These are phyloP conservation scores for Poa pratensis DNA, from an alignment of 176 grass and related monocot genomes.

Conservation along the genomic window DNA sequence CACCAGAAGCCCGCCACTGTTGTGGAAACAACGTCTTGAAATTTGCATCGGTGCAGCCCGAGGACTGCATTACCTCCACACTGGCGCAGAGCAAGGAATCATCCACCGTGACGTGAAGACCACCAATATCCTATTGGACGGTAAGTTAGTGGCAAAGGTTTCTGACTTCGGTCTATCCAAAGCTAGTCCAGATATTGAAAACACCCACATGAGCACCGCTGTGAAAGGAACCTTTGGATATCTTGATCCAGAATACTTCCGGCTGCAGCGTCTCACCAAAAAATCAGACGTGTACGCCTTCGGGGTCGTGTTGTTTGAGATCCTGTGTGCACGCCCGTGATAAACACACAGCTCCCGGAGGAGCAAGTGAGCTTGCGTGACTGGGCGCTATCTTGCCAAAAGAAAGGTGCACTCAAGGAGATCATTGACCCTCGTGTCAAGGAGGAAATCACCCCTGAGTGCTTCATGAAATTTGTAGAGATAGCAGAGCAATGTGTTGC, in stretches of 20 bases:
- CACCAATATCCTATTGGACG: conserved; percentile 40
- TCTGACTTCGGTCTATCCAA: conserved; percentile 48
- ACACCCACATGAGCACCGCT: conserved; percentile 41
- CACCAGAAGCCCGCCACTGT: no score
- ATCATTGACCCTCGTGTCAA: conserved; percentile 41
- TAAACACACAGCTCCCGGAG: not conserved
- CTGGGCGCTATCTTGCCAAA: conserved; percentile 37
- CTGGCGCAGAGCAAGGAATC: not conserved
- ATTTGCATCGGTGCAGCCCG: no score
- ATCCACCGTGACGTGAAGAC: conserved; percentile 39
- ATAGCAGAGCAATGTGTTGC: conserved; percentile 43
- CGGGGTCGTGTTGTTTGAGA: conserved; percentile 47
- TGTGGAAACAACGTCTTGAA: no score
- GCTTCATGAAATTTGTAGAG: conserved; percentile 23
- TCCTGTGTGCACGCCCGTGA: conserved; percentile 28
- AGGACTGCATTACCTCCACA: conserved; percentile 31
- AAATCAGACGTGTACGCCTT: conserved; percentile 60
- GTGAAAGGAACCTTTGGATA: conserved; percentile 54
- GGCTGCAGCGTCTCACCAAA: conserved; percentile 30
- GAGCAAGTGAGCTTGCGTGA: conserved; percentile 45
- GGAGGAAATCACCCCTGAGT: conserved; percentile 26
- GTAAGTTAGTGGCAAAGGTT: conserved; percentile 23
- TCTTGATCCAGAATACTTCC: conserved; percentile 55
- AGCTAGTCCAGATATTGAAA: not conserved
- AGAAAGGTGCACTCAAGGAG: not conserved